These are phyloP conservation scores for Paraurostyla sp. DNA, from an alignment of 73 alveolate species.

Conservation along the genomic window DNA sequence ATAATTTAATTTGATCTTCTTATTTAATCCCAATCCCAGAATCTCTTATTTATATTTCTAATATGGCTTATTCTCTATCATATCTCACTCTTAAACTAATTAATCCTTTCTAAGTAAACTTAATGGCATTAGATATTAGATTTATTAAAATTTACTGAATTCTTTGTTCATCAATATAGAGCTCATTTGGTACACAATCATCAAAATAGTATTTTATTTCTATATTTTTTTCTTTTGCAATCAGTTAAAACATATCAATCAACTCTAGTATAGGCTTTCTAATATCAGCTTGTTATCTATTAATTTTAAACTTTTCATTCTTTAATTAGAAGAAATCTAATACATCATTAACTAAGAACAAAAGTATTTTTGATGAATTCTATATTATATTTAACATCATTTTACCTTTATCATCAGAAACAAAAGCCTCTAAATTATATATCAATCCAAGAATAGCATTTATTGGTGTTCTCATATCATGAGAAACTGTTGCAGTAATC, in stretches of 20 bases:
- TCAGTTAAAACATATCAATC: neutral
- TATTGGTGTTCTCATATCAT: too few relatives aligned
- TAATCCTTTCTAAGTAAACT: slow-evolving; percentile 66
- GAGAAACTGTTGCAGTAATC: too few relatives aligned
- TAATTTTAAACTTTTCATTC: too few relatives aligned
- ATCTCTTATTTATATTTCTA: slow-evolving; percentile 38
- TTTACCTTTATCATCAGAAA: too few relatives aligned
- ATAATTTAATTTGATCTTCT: slow-evolving; percentile 9
- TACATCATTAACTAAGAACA: too few relatives aligned
- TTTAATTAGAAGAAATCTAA: too few relatives aligned
- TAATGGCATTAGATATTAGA: slow-evolving; percentile 62
- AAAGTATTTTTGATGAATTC: too few relatives aligned
- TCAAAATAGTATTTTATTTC: neutral
- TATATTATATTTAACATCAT: too few relatives aligned
- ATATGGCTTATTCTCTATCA: neutral
- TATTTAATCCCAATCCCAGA: slow-evolving; percentile 70
- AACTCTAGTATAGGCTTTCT: slow-evolving; percentile 13
- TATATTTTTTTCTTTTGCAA: slow-evolving; percentile 60
- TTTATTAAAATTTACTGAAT: slow-evolving; percentile 55
- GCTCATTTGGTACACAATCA: neutral
- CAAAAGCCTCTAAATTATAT: too few relatives aligned
- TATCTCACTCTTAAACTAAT: neutral
- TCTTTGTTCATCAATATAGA: slow-evolving; percentile 50
- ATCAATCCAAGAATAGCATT: too few relatives aligned
- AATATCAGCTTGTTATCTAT: too few relatives aligned